Base-by-base conservation (phyloP, 768 basidiomycete species). In the Xerocomus brunneocitrinus region DNA sequence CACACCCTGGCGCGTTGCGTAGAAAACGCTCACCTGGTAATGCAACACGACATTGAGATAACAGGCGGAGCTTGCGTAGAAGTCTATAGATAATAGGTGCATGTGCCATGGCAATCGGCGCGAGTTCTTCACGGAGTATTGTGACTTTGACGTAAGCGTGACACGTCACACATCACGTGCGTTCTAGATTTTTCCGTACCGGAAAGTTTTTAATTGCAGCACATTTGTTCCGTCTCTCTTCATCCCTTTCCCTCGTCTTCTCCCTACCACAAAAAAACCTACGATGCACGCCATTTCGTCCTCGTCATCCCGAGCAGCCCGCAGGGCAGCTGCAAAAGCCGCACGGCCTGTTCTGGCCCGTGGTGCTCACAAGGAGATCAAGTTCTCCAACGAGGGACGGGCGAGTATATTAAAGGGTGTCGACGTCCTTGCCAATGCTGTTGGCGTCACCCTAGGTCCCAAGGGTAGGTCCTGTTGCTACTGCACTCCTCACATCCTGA, bases 371-470 rank as follows among this genome's bases (percentile, higher is more conserved):
- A 97, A 97, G 81, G 94, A 97, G 71, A 90, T 98, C 71, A 87
- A 89, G 75, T 98, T 98, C 75, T 89, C 88, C 67, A 95, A 98
- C 71, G 92, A 93, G 61, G 94, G 94, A 61, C 83, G 95, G 58
- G 91, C 93, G 30, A 83, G 84, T 73, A 95, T 97, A 74, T 80
- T 98, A 61, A 88, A 87, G 71, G 95, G 95, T 72, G 94, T 99
- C 58, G 95, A 98, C 74, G 79, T 95, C 64, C 85, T 99, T 60
- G 95, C 95, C 55, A 93, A 98, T 70, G 95, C 95, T 54, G 95
- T 98, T 68, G 87, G 85, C 60, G 93, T 97, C 46, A 99, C 95
- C 39, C 83, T 98, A 25, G 95, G 95, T 54, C 95, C 95, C 31
- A 98, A 99, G 76, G 94, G 92, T 85, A 49, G 8, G 76, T 65